phyloP scores from a whole-genome alignment of 139 green algal species.

The Dunaliella sp. region DNA sequence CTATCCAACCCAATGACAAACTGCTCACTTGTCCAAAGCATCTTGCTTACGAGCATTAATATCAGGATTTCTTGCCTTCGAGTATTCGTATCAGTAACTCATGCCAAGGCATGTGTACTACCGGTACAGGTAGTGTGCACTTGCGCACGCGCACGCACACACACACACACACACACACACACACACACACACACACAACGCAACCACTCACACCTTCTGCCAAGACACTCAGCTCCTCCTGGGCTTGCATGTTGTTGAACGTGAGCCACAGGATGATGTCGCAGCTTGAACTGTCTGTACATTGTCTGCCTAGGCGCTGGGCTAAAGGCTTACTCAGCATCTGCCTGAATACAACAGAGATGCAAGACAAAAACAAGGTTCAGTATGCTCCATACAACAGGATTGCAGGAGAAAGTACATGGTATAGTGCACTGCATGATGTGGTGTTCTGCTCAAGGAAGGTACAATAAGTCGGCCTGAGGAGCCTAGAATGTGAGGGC shows the following conservation, averaged over 20 bases:
- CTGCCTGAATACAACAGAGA: not conserved
- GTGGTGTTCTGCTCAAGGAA: too few species aligned
- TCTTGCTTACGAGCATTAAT: too few species aligned
- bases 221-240: conserved; percentile 6
- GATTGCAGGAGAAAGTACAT: too few species aligned
- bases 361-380: not conserved
- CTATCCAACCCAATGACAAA: too few species aligned
- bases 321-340: conserved; percentile 8
- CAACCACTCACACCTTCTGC: conserved; percentile 4
- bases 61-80: too few species aligned
- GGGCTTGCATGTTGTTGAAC: not conserved
- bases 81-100: too few species aligned
- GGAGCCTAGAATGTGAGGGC: not conserved
- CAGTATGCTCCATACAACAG: too few species aligned
- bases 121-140: too few species aligned
- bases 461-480: not conserved
- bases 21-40: too few species aligned
- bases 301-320: not conserved
- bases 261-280: conserved; percentile 10
- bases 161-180: not conserved
- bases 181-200: not conserved
- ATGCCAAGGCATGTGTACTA: too few species aligned
- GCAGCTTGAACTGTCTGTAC: not conserved
- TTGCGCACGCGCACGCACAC: too few species aligned
- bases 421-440: too few species aligned